Evolutionary conservation across 2,329 filamentous ascomycete species (phyloP).

Genomic region (Dothideomycetes sp.): DNA sequence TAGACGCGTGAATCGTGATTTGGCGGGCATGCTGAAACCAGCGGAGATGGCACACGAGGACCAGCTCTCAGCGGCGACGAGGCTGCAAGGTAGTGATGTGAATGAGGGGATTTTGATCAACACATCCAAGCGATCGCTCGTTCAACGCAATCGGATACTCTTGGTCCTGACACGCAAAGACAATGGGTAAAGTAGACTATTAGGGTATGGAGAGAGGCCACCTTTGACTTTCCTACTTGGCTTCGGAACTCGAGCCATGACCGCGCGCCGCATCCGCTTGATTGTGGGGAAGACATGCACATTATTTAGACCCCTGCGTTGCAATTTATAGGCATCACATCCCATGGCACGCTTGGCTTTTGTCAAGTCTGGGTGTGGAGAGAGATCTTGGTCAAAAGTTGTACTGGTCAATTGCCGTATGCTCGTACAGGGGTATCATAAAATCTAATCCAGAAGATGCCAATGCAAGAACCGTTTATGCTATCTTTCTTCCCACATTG

Average conservation of each 20-base stretch:
- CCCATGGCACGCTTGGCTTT: no score
- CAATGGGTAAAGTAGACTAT: no score
- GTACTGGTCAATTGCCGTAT: background rate
- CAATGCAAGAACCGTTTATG: slow-evolving; percentile 19
- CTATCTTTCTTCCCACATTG: slow-evolving; percentile 87
- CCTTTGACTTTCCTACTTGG: background rate
- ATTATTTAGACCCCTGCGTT: no score
- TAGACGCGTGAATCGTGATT: slow-evolving; percentile 89
- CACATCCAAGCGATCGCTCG: background rate
- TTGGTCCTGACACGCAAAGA: background rate
- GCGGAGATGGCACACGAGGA: background rate
- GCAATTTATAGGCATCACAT: no score
- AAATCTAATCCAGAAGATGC: background rate
- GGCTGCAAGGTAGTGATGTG: background rate
- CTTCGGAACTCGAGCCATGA: no score
- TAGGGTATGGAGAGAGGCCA: background rate
- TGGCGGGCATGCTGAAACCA: slow-evolving; percentile 57
- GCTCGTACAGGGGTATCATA: slow-evolving; percentile 11
- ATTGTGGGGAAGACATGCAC: background rate
- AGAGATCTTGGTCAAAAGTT: no score
- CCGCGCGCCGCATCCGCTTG: background rate
- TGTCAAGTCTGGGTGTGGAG: no score
- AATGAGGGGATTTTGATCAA: background rate
- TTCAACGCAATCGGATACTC: background rate
- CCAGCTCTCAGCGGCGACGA: background rate